Evolutionary conservation across 1,139 yeast species (phyloP).

Genomic region (Pneumocystis sp.): DNA sequence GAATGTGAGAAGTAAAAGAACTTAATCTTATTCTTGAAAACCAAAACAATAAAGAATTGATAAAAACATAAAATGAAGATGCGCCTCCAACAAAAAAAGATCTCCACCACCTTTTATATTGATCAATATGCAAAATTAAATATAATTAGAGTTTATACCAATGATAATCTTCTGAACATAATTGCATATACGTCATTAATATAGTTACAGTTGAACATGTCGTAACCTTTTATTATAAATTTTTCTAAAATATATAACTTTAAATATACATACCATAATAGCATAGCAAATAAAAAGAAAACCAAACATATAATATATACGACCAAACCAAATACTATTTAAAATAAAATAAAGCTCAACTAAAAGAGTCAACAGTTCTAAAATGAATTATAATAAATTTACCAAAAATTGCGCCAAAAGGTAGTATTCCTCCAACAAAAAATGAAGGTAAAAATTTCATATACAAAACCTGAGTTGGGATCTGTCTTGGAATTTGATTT

Average conservation of each 20-base stretch:
- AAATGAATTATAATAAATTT: not conserved
- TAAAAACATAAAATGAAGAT: conserved; percentile 65
- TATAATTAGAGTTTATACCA: conserved; percentile 43
- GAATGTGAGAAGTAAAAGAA: conserved; percentile 59
- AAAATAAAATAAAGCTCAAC: conserved; percentile 83
- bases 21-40: conserved; percentile 44
- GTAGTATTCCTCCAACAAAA: conserved; percentile 75
- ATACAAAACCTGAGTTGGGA: conserved; percentile 83
- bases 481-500: conserved; percentile 88
- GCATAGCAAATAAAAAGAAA: conserved; percentile 78
- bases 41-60: conserved; percentile 54
- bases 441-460: conserved; percentile 53
- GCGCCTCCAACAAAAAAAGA: conserved; percentile 82
- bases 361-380: conserved; percentile 48
- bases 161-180: conserved; percentile 81
- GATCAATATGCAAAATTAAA: not conserved
- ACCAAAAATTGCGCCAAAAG: conserved; percentile 34
- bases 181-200: conserved; percentile 64
- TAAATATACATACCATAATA: conserved; percentile 34
- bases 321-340: conserved; percentile 86
- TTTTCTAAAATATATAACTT: not conserved
- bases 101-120: conserved; percentile 41
- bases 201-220: conserved; percentile 74
- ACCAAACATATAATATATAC: conserved; percentile 94
- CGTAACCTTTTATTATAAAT: conserved; percentile 25